Evolutionary conservation across 331 rosid genomes (phyloP).

Genomic region (Malus hybrid): DNA sequence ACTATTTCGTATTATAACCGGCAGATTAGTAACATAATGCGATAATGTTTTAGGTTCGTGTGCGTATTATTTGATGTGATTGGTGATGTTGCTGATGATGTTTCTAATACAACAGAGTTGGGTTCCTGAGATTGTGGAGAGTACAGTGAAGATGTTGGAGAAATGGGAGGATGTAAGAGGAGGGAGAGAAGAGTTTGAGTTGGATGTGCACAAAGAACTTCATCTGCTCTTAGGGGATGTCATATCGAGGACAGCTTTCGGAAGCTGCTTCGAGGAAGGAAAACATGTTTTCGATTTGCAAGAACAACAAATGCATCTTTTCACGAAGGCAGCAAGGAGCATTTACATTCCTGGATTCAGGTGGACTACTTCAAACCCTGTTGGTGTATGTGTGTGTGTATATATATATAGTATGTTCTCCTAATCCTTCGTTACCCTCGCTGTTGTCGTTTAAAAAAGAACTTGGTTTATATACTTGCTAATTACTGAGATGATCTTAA

Average conservation of each 20-base stretch:
- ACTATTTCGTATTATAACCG: too few relatives aligned
- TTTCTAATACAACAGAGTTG: slow-evolving; percentile 36
- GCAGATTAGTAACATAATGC: too few relatives aligned
- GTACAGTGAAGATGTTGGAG: slow-evolving; percentile 28
- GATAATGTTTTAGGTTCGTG: too few relatives aligned
- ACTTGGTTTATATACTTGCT: neutral
- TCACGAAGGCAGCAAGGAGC: slow-evolving; percentile 37
- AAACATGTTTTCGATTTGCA: slow-evolving; percentile 59
- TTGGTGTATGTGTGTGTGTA: too few relatives aligned
- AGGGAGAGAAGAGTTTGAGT: slow-evolving; percentile 56
- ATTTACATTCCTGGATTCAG: slow-evolving; percentile 79
- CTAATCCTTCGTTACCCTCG: neutral
- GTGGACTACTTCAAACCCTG: slow-evolving; percentile 6
- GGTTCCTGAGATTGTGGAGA: slow-evolving; percentile 65
- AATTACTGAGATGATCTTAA: neutral
- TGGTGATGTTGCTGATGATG: neutral
- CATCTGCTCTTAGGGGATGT: slow-evolving; percentile 57
- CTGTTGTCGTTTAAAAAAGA: neutral
- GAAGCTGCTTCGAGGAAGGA: slow-evolving; percentile 73
- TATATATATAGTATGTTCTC: too few relatives aligned
- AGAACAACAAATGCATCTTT: slow-evolving; percentile 59
- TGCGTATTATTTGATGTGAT: too few relatives aligned
- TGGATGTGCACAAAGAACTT: slow-evolving; percentile 50
- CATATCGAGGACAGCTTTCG: slow-evolving; percentile 70
- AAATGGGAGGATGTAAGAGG: slow-evolving; percentile 57